Evolutionary conservation across 176 grass and related monocot species (phyloP).

Genomic region (Hsuehochloa calcarea): DNA sequence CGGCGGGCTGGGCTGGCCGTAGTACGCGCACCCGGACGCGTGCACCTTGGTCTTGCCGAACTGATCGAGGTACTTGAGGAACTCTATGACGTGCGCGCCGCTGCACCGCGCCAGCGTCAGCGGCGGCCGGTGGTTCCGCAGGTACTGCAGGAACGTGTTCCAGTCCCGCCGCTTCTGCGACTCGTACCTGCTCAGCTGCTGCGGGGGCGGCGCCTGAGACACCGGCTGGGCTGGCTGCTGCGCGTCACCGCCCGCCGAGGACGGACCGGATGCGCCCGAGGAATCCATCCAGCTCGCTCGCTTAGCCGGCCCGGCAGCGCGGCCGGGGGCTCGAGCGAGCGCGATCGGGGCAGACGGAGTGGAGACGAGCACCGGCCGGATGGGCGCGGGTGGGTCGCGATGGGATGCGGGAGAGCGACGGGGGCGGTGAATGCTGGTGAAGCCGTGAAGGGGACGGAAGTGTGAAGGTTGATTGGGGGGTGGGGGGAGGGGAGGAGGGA

Average conservation of each 20-base stretch:
- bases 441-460: conserved; percentile 35
- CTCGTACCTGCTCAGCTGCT: conserved; percentile 86
- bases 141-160: conserved; percentile 99
- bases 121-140: conserved; percentile 92
- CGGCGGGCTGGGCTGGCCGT: conserved; percentile 83
- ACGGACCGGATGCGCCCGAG: conserved; percentile 14
- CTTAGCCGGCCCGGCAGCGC: neutral
- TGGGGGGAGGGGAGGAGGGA: conserved; percentile 2
- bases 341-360: conserved; percentile 21
- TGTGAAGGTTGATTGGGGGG: conserved; percentile 39
- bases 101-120: conserved; percentile 88
- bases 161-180: conserved; percentile 97
- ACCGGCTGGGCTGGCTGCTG: conserved; percentile 20
- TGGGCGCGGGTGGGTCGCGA: conserved; percentile 3
- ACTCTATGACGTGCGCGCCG: conserved; percentile 98
- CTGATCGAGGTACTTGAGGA: conserved; percentile 93
- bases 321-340: conserved; percentile 5
- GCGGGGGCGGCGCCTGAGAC: conserved; percentile 22
- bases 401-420: conserved; percentile 44
- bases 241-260: conserved; percentile 4
- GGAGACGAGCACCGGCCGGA: neutral
- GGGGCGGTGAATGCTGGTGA: conserved; percentile 36
- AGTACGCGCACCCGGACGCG: conserved; percentile 60
- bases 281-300: conserved; percentile 30
- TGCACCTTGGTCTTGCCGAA: conserved; percentile 99